Evolutionary conservation across 2,329 filamentous ascomycete species (phyloP), one percentile per base, ranked within the genome.

Genomic region (Nectriaceae sp.): DNA sequence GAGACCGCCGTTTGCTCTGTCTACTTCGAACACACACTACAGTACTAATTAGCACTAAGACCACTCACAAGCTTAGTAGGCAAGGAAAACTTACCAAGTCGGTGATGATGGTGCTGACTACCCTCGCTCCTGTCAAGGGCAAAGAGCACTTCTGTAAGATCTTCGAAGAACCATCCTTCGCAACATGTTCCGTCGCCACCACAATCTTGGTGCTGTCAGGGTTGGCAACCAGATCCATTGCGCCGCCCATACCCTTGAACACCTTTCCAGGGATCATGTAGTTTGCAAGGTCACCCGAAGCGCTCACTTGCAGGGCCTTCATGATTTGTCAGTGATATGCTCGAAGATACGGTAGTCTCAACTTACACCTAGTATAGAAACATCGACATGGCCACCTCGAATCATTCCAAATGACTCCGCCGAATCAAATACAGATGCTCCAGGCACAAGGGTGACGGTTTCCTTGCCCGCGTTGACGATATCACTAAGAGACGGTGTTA

Each of bases 211-310:
- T 89, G 60, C 78, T 76, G 57, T 86, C 82, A 1, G 85, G 85
- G 68, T 88, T 88, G 31, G 82, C 84, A 11, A 89, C 84, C 6
- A 89, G 71, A 64, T 89, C 85, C 85, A 89, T 89, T 16, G 85
- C 85, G 21, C 85, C 85, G 52, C 90, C 90, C 85, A 95, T 94
- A 16, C 90, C 90, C 77, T 94, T 94, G 71, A 91, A 84, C 11
- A 90, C 83, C 70, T 93, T 94, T 20, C 90, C 90, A 0, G 90
- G 90, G 54, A 95, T 88, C 87, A 94, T 94, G 76, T 90, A 95
- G 71, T 94, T 94, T 39, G 90, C 90, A 44, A 95, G 71, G 65
- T 95, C 90, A 21, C 90, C 90, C 3, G 80, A 76, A 0, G 88
- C 88, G 55, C 83, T 87, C 19, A 94, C 89, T 72, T 95, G 88